Base-by-base conservation (phyloP, 495 filamentous ascomycete species). In the Geoglossum glabrum region DNA sequence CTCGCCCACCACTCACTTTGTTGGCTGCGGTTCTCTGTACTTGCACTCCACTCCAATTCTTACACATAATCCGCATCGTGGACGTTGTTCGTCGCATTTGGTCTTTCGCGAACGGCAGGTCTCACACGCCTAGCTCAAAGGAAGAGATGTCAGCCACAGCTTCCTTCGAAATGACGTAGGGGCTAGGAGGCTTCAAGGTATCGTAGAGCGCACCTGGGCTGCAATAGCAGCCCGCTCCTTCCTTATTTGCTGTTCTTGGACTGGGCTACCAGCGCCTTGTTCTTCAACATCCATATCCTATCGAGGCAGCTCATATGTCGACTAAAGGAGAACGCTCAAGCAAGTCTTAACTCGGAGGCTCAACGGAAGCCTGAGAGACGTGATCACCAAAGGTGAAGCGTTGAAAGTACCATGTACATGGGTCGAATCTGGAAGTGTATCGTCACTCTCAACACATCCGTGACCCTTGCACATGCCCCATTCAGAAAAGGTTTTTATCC, bases 11-110 rank as follows among this genome's bases (percentile, higher is more conserved):
- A 72, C 75, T 69, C 72, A 81, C 79, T 81, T 82, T 31, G 79
- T 82, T 56, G 78, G 78, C 64, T 78, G 73, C 27, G 77, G 76
- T 62, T 81, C 78, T 60, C 78, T 66, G 61, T 81, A 82, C 61
- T 70, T 70, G 69, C 79, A 82, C 49, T 79, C 76, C 47, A 38
- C 50, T 13, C 57, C 57, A 26, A 59, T 4, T 43, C 33, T 55
- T 26, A 23, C 31, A 26, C 57, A 59, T 36, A 54, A 23, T 17
- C 57, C 51, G 23, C 57, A 59, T 15, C 43, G 33, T 19, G 57
- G 57, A 19, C 57, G 57, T 38, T 56, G 28, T 25, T 59, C 57
- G 55, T 59, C 57, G 50, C 57, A 59, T 43, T 56, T 59, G 15
- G 57, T 59, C 34, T 59, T 59, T 6, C 57, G 25, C 1, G 57